Percentiles rank a stretch among this genome's conserved stretches.
Conservation (phyloP, 192 early-diverging fungal genomes). For the Gorgonomyces haynaldii region DNA sequence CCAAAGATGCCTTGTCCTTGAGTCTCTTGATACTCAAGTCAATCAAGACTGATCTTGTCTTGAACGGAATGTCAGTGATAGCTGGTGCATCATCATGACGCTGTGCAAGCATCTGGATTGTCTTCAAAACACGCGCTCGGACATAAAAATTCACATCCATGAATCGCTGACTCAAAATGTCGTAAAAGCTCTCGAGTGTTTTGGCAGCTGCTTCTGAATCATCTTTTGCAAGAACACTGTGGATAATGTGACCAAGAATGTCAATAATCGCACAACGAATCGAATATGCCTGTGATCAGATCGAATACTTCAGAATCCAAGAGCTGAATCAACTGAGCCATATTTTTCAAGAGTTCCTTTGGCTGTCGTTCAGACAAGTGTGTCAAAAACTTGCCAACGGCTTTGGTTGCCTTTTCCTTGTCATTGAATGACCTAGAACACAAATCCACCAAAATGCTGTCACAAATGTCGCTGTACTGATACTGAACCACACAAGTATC, state of each 20-base stretch:
- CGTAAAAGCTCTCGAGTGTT: conserved; percentile 75
- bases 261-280: conserved; percentile 83
- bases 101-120: conserved; percentile 68
- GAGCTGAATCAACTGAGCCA: conserved; percentile 71
- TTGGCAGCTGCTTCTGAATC: conserved; percentile 55
- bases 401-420: conserved; percentile 70
- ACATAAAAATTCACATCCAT: conserved; percentile 78
- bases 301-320: conserved; percentile 75
- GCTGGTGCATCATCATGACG: conserved; percentile 7
- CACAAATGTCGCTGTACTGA: conserved; percentile 9
- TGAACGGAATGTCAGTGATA: conserved; percentile 38
- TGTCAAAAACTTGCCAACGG: conserved; percentile 71
- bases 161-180: conserved; percentile 84
- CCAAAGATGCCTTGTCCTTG: conserved; percentile 80
- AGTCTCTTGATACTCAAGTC: conserved; percentile 63
- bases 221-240: conserved; percentile 55
- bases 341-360: conserved; percentile 74
- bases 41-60: conserved; percentile 49
- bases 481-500: conserved; percentile 10
- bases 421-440: conserved; percentile 27
- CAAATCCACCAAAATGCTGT: conserved; percentile 11
- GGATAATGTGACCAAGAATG: conserved; percentile 75
- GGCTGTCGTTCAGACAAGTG: conserved; percentile 72
- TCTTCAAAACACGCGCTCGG: conserved; percentile 79
- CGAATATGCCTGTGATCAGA: conserved; percentile 55